Conservation (phyloP, 2,329 filamentous ascomycete species). For the Phaeosphaeriaceae sp. region DNA sequence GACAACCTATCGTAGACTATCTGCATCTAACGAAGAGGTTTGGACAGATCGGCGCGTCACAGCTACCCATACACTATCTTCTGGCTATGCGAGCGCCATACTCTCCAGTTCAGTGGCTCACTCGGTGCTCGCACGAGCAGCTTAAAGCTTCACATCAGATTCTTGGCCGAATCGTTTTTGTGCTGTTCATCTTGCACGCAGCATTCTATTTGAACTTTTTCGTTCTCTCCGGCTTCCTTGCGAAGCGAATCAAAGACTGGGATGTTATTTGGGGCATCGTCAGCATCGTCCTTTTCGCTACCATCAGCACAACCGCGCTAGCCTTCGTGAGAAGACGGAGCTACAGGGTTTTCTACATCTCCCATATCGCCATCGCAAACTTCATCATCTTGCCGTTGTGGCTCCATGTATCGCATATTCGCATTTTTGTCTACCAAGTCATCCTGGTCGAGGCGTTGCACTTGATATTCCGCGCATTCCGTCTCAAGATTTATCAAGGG, state of each 20-base stretch:
- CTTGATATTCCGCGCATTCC: constrained; percentile 45
- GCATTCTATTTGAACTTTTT: constrained; percentile 66
- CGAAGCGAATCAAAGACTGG: constrained; percentile 61
- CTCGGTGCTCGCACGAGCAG: constrained; percentile 61
- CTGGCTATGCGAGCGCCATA: constrained; percentile 61
- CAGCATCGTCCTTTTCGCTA: constrained; percentile 54
- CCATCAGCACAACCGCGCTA: constrained; percentile 58
- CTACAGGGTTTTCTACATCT: constrained; percentile 63
- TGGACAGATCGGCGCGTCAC: constrained; percentile 65
- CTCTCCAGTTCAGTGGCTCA: constrained; percentile 59
- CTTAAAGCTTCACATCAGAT: constrained; percentile 66
- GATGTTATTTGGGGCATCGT: constrained; percentile 65
- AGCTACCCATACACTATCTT: constrained; percentile 65
- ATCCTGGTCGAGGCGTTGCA: constrained; percentile 56
- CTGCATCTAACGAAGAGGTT: constrained; percentile 69
- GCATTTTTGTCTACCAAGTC: constrained; percentile 61
- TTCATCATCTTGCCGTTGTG: constrained; percentile 59
- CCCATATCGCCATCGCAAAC: constrained; percentile 61
- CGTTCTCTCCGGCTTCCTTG: constrained; percentile 56
- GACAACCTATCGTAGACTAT: constrained; percentile 61
- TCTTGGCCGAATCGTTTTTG: constrained; percentile 61
- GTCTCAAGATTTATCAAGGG: constrained; percentile 45
- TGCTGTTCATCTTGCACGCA: constrained; percentile 61
- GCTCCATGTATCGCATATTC: constrained; percentile 63
- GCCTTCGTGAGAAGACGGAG: constrained; percentile 54